phyloP scores from a whole-genome alignment of 2,329 filamentous ascomycete genomes.

The Botrytis fabae region DNA sequence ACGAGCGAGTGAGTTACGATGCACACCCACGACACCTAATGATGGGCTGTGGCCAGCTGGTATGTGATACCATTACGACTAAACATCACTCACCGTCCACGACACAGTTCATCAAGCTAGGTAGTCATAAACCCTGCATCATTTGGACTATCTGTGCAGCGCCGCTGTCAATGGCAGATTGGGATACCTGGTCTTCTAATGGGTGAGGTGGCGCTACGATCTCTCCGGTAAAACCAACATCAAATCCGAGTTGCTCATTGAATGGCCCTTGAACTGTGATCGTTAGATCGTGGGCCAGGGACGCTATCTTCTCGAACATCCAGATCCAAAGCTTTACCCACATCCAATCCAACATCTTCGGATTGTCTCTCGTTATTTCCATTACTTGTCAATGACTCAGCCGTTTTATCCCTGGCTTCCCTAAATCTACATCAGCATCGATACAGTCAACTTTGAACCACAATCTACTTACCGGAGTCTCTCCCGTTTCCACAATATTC shows the following conservation, averaged over 20 bases:
- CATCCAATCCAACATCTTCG: neutral
- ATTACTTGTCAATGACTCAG: neutral
- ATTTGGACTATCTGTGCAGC: neutral
- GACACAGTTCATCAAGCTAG: neutral
- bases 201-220: neutral
- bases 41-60: too few species aligned
- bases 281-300: neutral
- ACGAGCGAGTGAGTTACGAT: too few species aligned
- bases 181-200: neutral
- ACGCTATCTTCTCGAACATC: neutral
- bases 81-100: neutral
- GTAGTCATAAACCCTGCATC: neutral
- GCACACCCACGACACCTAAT: too few species aligned
- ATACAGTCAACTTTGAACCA: neutral
- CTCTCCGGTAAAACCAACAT: neutral
- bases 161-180: neutral
- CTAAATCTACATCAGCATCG: neutral
- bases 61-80: neutral
- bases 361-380: neutral
- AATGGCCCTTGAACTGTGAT: neutral
- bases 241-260: neutral
- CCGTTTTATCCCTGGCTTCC: conserved; percentile 3
- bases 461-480: conserved; percentile 4
- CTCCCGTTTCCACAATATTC: conserved; percentile 26
- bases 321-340: neutral